Evolutionary conservation across 2,329 filamentous ascomycete species (phyloP), one percentile per base, ranked within the genome.

Genomic region (Pseudopithomyces chartarum): DNA sequence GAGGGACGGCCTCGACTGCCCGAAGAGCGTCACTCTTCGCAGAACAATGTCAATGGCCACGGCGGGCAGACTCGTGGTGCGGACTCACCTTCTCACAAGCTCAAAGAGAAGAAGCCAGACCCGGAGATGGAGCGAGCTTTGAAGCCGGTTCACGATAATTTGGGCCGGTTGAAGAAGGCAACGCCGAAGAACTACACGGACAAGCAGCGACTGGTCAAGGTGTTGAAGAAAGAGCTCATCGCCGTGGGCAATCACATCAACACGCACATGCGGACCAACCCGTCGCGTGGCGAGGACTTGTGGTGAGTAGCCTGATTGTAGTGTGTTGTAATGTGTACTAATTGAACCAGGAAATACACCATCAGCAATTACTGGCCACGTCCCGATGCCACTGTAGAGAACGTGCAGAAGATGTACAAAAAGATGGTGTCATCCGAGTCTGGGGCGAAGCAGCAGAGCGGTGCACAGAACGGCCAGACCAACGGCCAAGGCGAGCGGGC

Each of bases 171-270:
- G 52, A 79, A 84, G 52, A 83, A 81, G 50, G 87, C 86, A 3
- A 89, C 85, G 2, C 85, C 84, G 62, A 85, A 86, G 62, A 83
- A 83, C 48, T 84, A 87, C 59, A 85, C 85, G 53, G 85, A 83
- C 26, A 84, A 85, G 65, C 86, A 87, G 62, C 82, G 85, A 51
- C 82, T 87, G 43, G 83, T 87, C 20, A 82, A 80, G 65, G 82
- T 87, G 42, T 84, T 89, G 67, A 87, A 87, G 64, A 77, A 79
- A 26, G 84, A 88, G 66, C 75, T 89, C 36, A 78, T 87, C 40
- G 81, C 81, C 4, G 86, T 89, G 70, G 87, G 87, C 52, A 82
- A 84, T 54, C 88, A 87, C 65, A 83, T 89, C 59, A 82, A 84
- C 48, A 77, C 79, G 29, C 74, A 80, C 52, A 70, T 71, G 43